Base-by-base conservation (phyloP, 2,329 filamentous ascomycete species). In the Colletotrichum limetticola region DNA sequence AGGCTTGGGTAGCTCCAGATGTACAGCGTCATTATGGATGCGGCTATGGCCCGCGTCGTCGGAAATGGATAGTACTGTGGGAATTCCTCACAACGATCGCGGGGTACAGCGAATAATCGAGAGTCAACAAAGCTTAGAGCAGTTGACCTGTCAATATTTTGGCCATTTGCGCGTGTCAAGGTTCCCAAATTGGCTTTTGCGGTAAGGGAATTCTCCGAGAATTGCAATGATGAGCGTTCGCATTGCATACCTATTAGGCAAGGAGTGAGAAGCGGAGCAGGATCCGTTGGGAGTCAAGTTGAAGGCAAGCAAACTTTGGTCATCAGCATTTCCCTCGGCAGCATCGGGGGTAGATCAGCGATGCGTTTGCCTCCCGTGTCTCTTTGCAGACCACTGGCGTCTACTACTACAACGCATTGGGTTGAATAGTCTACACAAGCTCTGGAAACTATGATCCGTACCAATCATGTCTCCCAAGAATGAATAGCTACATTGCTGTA, bases 11-110 rank as follows among this genome's bases (percentile, higher is more conserved):
- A 57, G 62, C 62, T 42, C 7, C 62, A 57, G 9, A 57, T 65
- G 62, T 3, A 57, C 52, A 24, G 52, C 62, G 62, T 65, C 62
- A 65, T 65, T 24, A 65, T 42, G 62, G 16, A 46, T 16, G 32
- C 32, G 32, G 62, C 52, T 46, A 22, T 24, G 14, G n/a, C n/a
- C 62, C 62, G 28, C 24, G 1, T 56, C 32, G 52, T 65, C 62
- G 62, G 62, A 65, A 57, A 57, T 22, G 62, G 62, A 42, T 22
- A 7, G 32, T 30, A 1, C 24, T 9, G 52, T 24, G 11, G 49
- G 4, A 24, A 22, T 14, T 19, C 24, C 26, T n/a, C 16, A n/a
- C 30, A 52, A 28, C 22, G 52, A 65, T 65, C 62, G 35, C 22
- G 49, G 62, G 49, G 62, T 42, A 16, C 28, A 11, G 2, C 9